Evolutionary conservation across 2,329 filamentous ascomycete genomes (phyloP).

Genomic region (Nigrospora osmanthi): DNA sequence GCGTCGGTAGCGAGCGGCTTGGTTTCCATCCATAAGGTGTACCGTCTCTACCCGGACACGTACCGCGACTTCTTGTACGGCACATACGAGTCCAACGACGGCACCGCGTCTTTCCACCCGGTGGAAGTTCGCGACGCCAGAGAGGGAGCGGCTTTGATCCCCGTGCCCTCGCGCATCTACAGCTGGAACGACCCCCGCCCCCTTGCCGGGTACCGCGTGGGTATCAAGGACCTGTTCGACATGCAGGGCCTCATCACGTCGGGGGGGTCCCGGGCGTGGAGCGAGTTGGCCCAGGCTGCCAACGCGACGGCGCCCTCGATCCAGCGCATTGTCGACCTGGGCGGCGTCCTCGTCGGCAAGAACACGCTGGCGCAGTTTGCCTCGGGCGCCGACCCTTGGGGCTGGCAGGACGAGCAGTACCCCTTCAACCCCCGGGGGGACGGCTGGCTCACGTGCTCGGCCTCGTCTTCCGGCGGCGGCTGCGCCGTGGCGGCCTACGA

Average conservation of each 20-base stretch:
- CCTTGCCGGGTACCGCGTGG: conserved; percentile 22
- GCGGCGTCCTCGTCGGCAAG: conserved; percentile 25
- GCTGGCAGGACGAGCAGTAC: conserved; percentile 14
- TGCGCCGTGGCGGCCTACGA: conserved; percentile 26
- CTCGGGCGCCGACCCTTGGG: conserved; percentile 14
- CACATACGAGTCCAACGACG: too few relatives aligned
- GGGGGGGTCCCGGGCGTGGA: conserved; percentile 22
- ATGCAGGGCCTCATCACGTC: conserved; percentile 24
- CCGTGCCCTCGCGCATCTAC: conserved; percentile 25
- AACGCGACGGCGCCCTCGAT: conserved; percentile 21
- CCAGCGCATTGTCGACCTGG: conserved; percentile 18
- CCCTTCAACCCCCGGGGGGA: conserved; percentile 7
- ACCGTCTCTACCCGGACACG: too few relatives aligned
- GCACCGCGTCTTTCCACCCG: too few relatives aligned
- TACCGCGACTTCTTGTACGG: too few relatives aligned
- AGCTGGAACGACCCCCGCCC: conserved; percentile 22
- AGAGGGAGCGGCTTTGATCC: too few relatives aligned
- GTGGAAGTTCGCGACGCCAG: too few relatives aligned
- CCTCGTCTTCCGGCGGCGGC: conserved; percentile 22
- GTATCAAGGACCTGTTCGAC: conserved; percentile 27
- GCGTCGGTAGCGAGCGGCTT: too few relatives aligned
- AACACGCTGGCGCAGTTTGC: conserved; percentile 25
- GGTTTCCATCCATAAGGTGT: too few relatives aligned
- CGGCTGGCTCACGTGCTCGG: conserved; percentile 16
- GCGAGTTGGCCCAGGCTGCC: conserved; percentile 11